Base-by-base conservation (phyloP, 1,284 basidiomycete species). In the Ustilago xerochloae region DNA sequence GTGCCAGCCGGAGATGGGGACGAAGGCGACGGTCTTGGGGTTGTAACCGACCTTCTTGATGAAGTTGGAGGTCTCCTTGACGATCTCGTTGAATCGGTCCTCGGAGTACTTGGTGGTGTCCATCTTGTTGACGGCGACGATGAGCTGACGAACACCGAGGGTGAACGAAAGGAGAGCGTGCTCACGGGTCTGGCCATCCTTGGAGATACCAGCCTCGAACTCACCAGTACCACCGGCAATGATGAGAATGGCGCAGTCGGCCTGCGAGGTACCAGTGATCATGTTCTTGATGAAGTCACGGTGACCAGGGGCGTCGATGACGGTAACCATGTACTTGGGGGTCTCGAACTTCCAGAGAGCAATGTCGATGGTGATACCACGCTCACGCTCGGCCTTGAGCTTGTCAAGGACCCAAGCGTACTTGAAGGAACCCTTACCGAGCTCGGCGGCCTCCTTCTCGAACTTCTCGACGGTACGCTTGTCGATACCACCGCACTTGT, bases 41-140 rank as follows among this genome's bases (percentile, higher is more conserved):
- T 99, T 98, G 91, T 96, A 99, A 76, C 96, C 96, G 86, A 99
- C 96, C 91, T 99, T 99, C 91, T 99, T 99, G 88, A 99, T 97
- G 91, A 99, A 99, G 87, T 89, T 91, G 84, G 93, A 94, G 63
- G 94, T 94, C 89, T 99, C 97, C 90, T 98, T 98, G 89, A 99
- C 88, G 85, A 99, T 99, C 92, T 99, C 96, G 88, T 96, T 94
- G 93, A 96, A 99, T 86, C 97, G 96, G 86, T 94, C 93, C 90
- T 98, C 95, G 83, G 91, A 93, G 94, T 94, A 97, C 89, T 95
- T 96, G 87, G 92, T 93, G 79, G 94, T 95, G 89, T 97, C 94
- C 94, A 97, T 97, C 90, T 99, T 99, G 93, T 99, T 99, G 90
- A 99, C 93, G 85, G 96, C 95, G 81, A 99, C 94, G 86, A 99